phyloP scores from a whole-genome alignment of 805 yeast species.

The Teunomyces pallodes region DNA sequence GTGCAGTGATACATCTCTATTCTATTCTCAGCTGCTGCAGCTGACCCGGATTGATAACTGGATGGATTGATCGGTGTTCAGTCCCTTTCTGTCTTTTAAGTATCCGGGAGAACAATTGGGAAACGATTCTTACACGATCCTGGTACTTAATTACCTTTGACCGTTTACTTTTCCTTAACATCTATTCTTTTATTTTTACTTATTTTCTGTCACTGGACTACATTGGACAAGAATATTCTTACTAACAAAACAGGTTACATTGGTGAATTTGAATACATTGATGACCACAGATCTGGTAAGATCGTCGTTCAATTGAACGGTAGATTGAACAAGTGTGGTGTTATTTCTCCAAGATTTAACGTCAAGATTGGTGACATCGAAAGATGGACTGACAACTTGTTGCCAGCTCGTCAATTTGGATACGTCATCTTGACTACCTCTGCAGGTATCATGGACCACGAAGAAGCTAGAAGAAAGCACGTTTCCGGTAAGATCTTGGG shows the following conservation, averaged over 20 bases:
- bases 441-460: slow-evolving; percentile 29
- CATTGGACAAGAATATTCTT: slow-evolving; percentile 3
- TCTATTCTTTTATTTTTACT: slow-evolving; percentile 8
- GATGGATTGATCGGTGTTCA: slow-evolving; percentile 85
- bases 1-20: neutral
- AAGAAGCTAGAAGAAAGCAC: slow-evolving; percentile 29
- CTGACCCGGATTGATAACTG: slow-evolving; percentile 94
- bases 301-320: slow-evolving; percentile 96
- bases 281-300: slow-evolving; percentile 99
- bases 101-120: slow-evolving; percentile 81
- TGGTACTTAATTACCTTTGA: slow-evolving; percentile 35
- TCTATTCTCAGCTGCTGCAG: neutral
- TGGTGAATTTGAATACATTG: slow-evolving; percentile 97
- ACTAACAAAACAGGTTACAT: slow-evolving; percentile 56
- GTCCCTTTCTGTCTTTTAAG: slow-evolving; percentile 97
- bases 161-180: slow-evolving; percentile 75
- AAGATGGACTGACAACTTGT: slow-evolving; percentile 29
- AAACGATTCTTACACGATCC: slow-evolving; percentile 67
- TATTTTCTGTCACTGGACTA: neutral
- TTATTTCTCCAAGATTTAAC: slow-evolving; percentile 26
- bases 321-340: slow-evolving; percentile 48
- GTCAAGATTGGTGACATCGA: slow-evolving; percentile 24
- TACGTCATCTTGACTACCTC: slow-evolving; percentile 26
- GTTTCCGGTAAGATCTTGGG: slow-evolving; percentile 28
- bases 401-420: slow-evolving; percentile 27